phyloP scores from a whole-genome alignment of 345 rosid species.

The Eucalyptus sp. region DNA sequence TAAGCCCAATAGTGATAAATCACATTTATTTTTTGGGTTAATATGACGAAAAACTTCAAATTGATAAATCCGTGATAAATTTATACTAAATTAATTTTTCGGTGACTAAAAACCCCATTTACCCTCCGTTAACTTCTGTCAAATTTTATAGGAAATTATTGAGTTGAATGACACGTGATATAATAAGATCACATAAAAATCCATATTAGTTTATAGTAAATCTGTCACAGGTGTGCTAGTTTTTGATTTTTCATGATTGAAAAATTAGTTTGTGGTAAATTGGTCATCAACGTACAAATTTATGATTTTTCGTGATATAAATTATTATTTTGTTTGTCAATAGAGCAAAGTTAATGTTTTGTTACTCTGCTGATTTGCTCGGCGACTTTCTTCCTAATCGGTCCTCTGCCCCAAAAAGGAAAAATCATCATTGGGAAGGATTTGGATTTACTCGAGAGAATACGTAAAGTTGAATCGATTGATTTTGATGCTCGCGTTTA shows the following conservation, averaged over 20 bases:
- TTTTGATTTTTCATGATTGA: rapidly evolving
- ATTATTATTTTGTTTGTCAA: background rate
- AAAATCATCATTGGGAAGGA: background rate
- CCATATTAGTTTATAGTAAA: rapidly evolving
- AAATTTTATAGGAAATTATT: too few species aligned
- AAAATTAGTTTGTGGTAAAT: too few species aligned
- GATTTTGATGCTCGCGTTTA: background rate
- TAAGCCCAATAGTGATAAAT: background rate
- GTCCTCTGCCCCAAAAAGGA: background rate
- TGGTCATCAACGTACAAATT: rapidly evolving
- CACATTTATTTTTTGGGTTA: background rate
- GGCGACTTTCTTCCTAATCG: background rate
- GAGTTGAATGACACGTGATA: rapidly evolving
- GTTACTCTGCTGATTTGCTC: background rate
- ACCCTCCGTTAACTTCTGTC: rapidly evolving
- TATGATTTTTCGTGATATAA: too few species aligned
- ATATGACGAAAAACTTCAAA: too few species aligned
- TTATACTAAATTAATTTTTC: too few species aligned
- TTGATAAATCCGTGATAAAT: too few species aligned
- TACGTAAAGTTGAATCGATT: background rate
- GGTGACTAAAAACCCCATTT: too few species aligned
- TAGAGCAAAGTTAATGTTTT: background rate
- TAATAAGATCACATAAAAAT: too few species aligned
- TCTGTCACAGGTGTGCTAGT: rapidly evolving
- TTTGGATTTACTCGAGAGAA: background rate